Evolutionary conservation across 257 asterid genomes (phyloP), one percentile per base, ranked within the genome.

Genomic region (Salvia miltiorrhiza): DNA sequence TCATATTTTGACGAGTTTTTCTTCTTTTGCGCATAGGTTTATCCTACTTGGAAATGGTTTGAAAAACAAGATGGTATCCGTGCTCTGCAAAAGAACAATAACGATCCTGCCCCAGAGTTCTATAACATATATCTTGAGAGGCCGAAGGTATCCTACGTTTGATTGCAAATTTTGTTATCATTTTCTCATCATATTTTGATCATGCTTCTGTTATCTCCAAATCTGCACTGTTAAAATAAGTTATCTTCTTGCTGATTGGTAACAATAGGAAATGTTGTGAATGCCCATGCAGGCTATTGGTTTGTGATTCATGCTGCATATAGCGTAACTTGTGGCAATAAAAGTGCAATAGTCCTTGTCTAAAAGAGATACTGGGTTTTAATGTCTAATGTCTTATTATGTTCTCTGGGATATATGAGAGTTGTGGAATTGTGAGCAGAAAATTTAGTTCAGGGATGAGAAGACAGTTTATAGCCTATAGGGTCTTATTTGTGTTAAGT

Each of bases 21-120:
- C 12, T 61, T 70, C 24, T 58, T 70, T 61, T 76, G 59, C 54
- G 19, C 56, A 33, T 74, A 94, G 99, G 97, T 94, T 71, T 94
- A 94, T 85, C 99, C 99, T 43, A 85, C 97, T 19, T 94, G 99
- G 99, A 94, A 91, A 79, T 94, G 99, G 99, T 89, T 82, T 76
- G 99, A 94, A 80, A 94, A 94, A 75, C 99, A 94, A 86, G 99
- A 94, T 69, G 99, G 99, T 56, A 94, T 94, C 71, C 97, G 96
- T 61, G 83, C 97, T 75, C 78, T 94, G 84, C 99, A 94, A 77
- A 91, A 86, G 80, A 91, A 91, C 74, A 87, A 79, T 73, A 86
- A 89, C 39, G 99, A 94, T 76, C 96, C 97, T 54, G 97, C 95
- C 69, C 97, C 99, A 21, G 99, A 94, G 81, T 94, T 94, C 76